Conservation (phyloP, 805 yeast species). For the Spathaspora girioi region DNA sequence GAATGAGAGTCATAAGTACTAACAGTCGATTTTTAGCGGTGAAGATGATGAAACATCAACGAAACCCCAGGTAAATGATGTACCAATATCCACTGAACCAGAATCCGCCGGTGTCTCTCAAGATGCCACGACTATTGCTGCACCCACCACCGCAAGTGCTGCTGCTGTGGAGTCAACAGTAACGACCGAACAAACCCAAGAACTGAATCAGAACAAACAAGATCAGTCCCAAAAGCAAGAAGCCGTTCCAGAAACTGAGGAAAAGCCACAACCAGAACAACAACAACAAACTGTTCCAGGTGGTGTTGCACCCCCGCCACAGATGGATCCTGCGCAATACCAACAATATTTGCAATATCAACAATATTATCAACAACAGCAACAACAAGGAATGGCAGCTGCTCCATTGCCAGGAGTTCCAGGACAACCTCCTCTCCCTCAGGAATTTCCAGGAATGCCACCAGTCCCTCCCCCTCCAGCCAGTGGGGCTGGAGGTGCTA, state of each 20-base stretch:
- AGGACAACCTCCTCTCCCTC: neutral
- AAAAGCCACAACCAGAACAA: conserved; percentile 1
- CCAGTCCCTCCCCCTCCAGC: conserved; percentile 5
- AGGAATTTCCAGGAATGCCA: conserved; percentile 13
- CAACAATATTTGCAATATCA: neutral
- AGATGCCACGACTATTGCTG: neutral
- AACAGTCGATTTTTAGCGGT: conserved; percentile 2
- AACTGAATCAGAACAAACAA: neutral
- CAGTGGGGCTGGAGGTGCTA: conserved; percentile 13
- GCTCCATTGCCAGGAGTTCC: conserved; percentile 5
- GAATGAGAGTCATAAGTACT: neutral
- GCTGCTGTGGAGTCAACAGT: conserved; percentile 4
- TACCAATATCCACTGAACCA: conserved; percentile 11
- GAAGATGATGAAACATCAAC: conserved; percentile 8
- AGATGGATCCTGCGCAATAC: conserved; percentile 5
- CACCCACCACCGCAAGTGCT: neutral
- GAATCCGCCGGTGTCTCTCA: neutral
- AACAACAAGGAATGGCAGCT: conserved; percentile 6
- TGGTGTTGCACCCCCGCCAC: conserved; percentile 8
- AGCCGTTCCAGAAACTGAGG: conserved; percentile 7
- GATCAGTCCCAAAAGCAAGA: conserved; percentile 1
- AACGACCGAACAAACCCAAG: neutral
- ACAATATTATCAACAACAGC: conserved; percentile 1
- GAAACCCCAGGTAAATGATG: conserved; percentile 6
- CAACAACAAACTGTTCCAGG: conserved; percentile 7